Evolutionary conservation across 1,284 basidiomycete species (phyloP).

Genomic region (Xerocomus nothofagi): DNA sequence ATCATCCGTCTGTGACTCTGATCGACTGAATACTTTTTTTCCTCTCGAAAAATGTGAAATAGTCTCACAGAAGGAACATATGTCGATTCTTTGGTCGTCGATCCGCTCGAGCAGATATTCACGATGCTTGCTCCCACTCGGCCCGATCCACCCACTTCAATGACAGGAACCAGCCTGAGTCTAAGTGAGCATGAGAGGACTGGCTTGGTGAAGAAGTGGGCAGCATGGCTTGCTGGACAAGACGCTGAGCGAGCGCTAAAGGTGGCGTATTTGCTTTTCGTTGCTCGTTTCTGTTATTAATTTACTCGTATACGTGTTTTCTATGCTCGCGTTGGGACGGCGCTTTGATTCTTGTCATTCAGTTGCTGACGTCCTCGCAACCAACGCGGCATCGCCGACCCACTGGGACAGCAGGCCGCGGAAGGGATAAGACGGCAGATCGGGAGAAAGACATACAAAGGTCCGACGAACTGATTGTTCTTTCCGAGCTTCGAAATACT

Average conservation of each 20-base stretch:
- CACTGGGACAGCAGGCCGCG: slow-evolving; percentile 28
- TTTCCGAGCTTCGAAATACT: slow-evolving; percentile 49
- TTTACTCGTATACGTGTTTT: neutral
- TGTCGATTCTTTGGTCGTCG: slow-evolving; percentile 55
- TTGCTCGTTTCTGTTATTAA: neutral
- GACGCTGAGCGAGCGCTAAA: slow-evolving; percentile 72
- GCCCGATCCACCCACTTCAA: slow-evolving; percentile 9
- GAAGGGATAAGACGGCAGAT: slow-evolving; percentile 27
- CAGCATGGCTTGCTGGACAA: slow-evolving; percentile 74
- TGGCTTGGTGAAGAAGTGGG: slow-evolving; percentile 68
- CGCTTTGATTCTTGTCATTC: neutral
- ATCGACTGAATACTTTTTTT: neutral
- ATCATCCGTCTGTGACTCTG: neutral
- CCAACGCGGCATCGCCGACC: slow-evolving; percentile 18
- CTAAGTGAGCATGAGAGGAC: slow-evolving; percentile 52
- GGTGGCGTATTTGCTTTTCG: slow-evolving; percentile 42
- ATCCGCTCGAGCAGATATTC: slow-evolving; percentile 73
- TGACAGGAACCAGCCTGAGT: neutral
- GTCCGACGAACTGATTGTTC: slow-evolving; percentile 54
- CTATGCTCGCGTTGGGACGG: neutral
- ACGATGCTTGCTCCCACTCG: slow-evolving; percentile 45
- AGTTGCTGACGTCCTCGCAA: slow-evolving; percentile 55
- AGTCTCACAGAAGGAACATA: slow-evolving; percentile 75
- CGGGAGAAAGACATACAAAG: slow-evolving; percentile 23
- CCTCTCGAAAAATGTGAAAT: neutral